Base-by-base conservation (phyloP, 2,329 filamentous ascomycete species). In the Aspergillus sojae region DNA sequence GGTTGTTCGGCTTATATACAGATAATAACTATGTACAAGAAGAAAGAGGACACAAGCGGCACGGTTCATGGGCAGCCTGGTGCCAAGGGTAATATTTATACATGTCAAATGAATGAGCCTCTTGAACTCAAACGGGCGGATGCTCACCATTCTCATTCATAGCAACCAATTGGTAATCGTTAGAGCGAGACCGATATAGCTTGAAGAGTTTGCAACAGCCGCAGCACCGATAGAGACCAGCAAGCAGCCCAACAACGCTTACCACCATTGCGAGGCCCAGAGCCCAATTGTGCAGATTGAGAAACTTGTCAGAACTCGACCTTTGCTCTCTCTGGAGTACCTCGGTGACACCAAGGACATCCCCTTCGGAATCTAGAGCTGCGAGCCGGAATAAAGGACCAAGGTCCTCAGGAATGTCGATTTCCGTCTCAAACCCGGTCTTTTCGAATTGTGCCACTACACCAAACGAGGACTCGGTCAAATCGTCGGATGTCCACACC, bases 351-450 rank as follows among this genome's bases (percentile, higher is more conserved):
- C 67, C 68, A 10, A 71, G 58, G 1, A 65, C 60, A 46, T 66
- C 61, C 1, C 68, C 68, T 4, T 65, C 21, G 3, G 32, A 16
- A 53, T 72, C 69, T 23, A 73, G 32, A 21, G 69, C 71, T 4
- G 65, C 69, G 16, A 73, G 30, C 1, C 70, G 67, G 54, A 72
- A 68, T 39, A 67, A 39, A 5, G 58, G 60, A 1, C 59, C 32
- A 2, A 70, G 43, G 4, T 65, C 64, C 10, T 67, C 61, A 0
- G 65, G 69, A 16, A 75, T 62, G 10, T 62, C 46, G 28, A 75
- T 68, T 41, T 62, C 63, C 9, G 76, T 78, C 59, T 77, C 75
- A 52, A 77, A 78, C 1, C 75, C 73, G 5, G 62, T 60, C 57
- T 75, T 78, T 14, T 59, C 52, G 19, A 68, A 65, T 28, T 63